Percentiles rank a stretch among this genome's conserved stretches.
Evolutionary conservation across 75 land plant species (phyloP).

Genomic region (Cunninghamia lanceolata): DNA sequence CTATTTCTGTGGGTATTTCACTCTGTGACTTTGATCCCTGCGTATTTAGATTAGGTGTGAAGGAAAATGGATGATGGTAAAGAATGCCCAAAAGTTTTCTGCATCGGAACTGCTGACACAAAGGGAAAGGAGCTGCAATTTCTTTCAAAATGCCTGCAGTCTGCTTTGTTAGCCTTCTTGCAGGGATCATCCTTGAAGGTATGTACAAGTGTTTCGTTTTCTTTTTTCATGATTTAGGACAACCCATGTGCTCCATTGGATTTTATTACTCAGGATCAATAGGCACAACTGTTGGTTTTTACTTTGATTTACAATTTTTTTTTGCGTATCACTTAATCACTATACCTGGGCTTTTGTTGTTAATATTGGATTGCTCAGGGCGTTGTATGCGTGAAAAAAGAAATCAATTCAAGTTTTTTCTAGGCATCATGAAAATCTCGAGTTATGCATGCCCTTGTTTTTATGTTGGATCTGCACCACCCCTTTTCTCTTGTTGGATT

Average conservation of each 20-base stretch:
- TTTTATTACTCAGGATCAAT: neutral
- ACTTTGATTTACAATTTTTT: neutral
- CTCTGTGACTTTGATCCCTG: neutral
- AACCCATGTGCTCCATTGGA: neutral
- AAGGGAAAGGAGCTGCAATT: conserved; percentile 84
- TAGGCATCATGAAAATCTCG: too few species aligned
- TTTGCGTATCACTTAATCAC: neutral
- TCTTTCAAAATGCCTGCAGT: conserved; percentile 57
- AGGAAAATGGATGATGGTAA: conserved; percentile 4
- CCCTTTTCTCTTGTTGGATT: neutral
- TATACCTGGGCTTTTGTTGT: neutral
- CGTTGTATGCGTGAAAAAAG: neutral
- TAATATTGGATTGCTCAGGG: neutral
- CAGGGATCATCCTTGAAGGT: conserved; percentile 25
- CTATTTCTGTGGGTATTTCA: neutral
- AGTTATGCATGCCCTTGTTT: neutral
- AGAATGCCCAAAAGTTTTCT: conserved; percentile 35
- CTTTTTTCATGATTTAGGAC: neutral
- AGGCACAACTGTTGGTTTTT: neutral
- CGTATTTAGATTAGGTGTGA: neutral
- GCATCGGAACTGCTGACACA: conserved; percentile 86
- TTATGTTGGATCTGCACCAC: neutral
- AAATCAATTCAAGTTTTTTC: neutral
- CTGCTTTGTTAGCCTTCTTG: conserved; percentile 43
- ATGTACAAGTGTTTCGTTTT: neutral